A percentile compares a stretch with the other conserved stretches of the same genome.
Evolutionary conservation across 805 yeast species (phyloP).

Genomic region (Pichia exigua): DNA sequence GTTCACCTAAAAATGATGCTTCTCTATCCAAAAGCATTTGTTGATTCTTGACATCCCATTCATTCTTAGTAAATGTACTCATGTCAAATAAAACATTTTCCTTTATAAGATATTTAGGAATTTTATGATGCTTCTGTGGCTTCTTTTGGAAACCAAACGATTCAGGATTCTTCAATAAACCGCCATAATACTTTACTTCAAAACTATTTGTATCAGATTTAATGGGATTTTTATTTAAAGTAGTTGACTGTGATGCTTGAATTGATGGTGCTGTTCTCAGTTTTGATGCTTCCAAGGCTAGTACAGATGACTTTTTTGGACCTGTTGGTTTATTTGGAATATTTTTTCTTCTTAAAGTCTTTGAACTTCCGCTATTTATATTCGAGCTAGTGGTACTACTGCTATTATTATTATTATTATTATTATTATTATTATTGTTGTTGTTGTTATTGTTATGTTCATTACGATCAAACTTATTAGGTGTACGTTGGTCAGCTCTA

Average conservation of each 20-base stretch:
- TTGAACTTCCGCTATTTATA: neutral
- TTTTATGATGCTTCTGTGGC: conserved; percentile 12
- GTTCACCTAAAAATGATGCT: conserved; percentile 36
- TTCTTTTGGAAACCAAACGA: conserved; percentile 22
- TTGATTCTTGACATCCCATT: conserved; percentile 78
- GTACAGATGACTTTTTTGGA: neutral
- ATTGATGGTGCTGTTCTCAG: neutral
- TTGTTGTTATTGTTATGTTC: neutral
- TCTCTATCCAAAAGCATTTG: conserved; percentile 48
- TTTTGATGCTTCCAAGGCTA: neutral
- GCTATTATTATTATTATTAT: neutral
- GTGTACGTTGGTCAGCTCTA: neutral
- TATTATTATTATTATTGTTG: neutral
- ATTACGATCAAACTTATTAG: neutral
- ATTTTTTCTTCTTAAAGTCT: neutral
- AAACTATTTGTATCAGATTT: conserved; percentile 9
- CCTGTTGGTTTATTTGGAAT: neutral
- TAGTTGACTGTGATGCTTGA: neutral
- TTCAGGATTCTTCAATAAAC: conserved; percentile 24
- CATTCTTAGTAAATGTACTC: conserved; percentile 28
- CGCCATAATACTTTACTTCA: conserved; percentile 25
- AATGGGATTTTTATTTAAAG: neutral
- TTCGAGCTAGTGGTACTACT: neutral
- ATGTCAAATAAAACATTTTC: conserved; percentile 31
- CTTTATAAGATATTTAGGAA: conserved; percentile 27